Evolutionary conservation across 176 grass and related monocot genomes (phyloP).

Genomic region (Carex pumila): DNA sequence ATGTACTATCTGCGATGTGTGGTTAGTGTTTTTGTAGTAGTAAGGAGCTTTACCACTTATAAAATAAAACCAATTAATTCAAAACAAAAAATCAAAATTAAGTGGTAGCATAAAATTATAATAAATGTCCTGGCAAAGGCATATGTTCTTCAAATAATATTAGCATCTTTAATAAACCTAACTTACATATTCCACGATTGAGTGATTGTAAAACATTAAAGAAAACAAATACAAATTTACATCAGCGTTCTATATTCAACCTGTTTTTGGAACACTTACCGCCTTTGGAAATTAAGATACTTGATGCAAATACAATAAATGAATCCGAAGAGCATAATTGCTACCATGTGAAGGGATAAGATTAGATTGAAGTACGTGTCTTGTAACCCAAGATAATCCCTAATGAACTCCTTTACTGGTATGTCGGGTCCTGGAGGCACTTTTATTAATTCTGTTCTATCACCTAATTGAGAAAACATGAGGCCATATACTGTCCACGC

Average conservation of each 20-base stretch:
- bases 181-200: neutral
- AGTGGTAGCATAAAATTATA: neutral
- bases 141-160: neutral
- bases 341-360: slow-evolving; percentile 23
- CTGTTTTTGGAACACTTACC: slow-evolving; percentile 5
- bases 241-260: neutral
- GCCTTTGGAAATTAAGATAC: slow-evolving; percentile 46
- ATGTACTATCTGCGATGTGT: too few species aligned
- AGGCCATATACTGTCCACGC: slow-evolving; percentile 43
- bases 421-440: slow-evolving; percentile 4
- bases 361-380: slow-evolving; percentile 25
- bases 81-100: neutral
- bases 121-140: neutral
- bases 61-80: neutral
- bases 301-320: slow-evolving; percentile 37
- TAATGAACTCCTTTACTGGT: slow-evolving; percentile 30
- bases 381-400: slow-evolving; percentile 34
- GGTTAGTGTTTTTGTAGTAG: too few species aligned
- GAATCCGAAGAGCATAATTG: slow-evolving; percentile 26
- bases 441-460: slow-evolving; percentile 21
- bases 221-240: neutral
- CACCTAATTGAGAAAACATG: slow-evolving; percentile 39
- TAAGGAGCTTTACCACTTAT: neutral
- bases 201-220: too few species aligned
- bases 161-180: neutral